These are phyloP conservation scores for Stagonosporopsis cucurbitacearum DNA, from an alignment of 2,329 filamentous ascomycete genomes.

Conservation along the genomic window DNA sequence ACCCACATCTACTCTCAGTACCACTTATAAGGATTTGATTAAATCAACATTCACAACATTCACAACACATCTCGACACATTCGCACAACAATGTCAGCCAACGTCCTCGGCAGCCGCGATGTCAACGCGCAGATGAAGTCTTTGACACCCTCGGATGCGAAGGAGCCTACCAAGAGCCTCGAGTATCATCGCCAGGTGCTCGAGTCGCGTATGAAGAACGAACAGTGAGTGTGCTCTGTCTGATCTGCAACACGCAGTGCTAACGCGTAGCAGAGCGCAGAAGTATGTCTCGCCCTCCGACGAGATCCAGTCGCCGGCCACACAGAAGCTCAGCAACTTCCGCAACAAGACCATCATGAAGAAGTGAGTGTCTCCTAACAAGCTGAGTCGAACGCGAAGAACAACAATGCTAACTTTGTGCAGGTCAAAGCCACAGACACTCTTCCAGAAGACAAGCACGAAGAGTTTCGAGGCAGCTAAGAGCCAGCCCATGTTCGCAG, in stretches of 20 bases:
- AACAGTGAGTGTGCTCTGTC: constrained; percentile 61
- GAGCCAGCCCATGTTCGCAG: constrained; percentile 45
- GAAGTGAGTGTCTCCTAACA: constrained; percentile 53
- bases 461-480: constrained; percentile 49
- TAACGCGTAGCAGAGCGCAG: constrained; percentile 51
- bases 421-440: constrained; percentile 50
- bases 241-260: background rate
- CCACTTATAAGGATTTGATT: constrained; percentile 4
- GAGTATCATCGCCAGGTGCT: constrained; percentile 80
- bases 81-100: constrained; percentile 60
- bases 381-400: too few species aligned
- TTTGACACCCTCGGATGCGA: constrained; percentile 31
- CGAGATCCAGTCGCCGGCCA: constrained; percentile 85
- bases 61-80: constrained; percentile 5
- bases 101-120: constrained; percentile 70
- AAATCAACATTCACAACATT: background rate
- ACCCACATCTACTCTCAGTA: constrained; percentile 7
- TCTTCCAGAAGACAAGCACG: constrained; percentile 52
- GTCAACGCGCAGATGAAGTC: constrained; percentile 60
- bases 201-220: constrained; percentile 72
- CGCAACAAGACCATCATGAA: constrained; percentile 82
- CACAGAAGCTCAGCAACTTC: constrained; percentile 79
- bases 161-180: constrained; percentile 56
- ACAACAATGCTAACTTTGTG: constrained; percentile 18
- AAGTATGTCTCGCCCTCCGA: constrained; percentile 85